These are phyloP conservation scores for Fraxinus sp. DNA, from an alignment of 305 asterid species.

Conservation along the genomic window DNA sequence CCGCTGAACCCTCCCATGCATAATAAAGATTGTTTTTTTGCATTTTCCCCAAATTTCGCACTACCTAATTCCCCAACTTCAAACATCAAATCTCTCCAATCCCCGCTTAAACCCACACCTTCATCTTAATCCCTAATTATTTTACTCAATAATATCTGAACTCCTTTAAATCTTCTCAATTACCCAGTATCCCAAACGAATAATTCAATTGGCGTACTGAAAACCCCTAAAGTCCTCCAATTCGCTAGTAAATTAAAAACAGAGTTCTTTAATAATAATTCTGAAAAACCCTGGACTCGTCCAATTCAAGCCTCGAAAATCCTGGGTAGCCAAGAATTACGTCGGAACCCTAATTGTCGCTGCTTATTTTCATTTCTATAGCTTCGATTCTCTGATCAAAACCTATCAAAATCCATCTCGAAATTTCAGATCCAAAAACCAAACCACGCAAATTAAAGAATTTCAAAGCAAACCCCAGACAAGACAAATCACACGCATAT, in stretches of 20 bases:
- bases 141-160: background rate
- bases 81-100: constrained; percentile 31
- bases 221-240: constrained; percentile 22
- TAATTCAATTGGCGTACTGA: constrained; percentile 2
- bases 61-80: constrained; percentile 20
- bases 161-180: background rate
- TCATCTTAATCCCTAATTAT: background rate
- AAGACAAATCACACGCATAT: background rate
- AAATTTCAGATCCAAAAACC: constrained; percentile 14
- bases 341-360: constrained; percentile 26
- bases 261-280: background rate
- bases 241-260: background rate
- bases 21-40: constrained; percentile 33
- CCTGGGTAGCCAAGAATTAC: constrained; percentile 30
- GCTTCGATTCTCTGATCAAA: constrained; percentile 34
- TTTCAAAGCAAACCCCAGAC: background rate
- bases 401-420: constrained; percentile 26
- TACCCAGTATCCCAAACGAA: background rate
- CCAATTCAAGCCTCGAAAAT: constrained; percentile 22
- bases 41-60: constrained; percentile 38
- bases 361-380: constrained; percentile 14
- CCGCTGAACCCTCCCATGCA: constrained; percentile 47
- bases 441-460: background rate
- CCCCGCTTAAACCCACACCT: constrained; percentile 7
- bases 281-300: constrained; percentile 24